phyloP scores from a whole-genome alignment of 352 stramenopile species.

The Aphanomyces cochlioides region DNA sequence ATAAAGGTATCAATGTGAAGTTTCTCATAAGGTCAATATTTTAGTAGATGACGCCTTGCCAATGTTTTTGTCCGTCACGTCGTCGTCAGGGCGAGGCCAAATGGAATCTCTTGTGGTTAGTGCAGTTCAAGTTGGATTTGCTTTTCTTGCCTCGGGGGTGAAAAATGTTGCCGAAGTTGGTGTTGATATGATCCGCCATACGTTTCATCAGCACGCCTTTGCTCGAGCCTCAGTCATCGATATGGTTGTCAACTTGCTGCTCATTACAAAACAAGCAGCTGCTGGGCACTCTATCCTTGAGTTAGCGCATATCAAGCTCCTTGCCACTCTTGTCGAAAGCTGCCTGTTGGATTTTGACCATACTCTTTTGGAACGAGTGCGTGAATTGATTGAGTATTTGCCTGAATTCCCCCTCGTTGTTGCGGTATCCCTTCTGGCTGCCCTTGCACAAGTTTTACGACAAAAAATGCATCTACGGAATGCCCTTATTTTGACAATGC shows the following conservation, averaged over 20 bases:
- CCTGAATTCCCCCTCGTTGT: conserved; percentile 38
- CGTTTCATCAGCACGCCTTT: conserved; percentile 44
- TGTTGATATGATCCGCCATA: conserved; percentile 44
- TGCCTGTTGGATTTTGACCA: conserved; percentile 43
- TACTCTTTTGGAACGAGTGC: conserved; percentile 37
- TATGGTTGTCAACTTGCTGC: conserved; percentile 44
- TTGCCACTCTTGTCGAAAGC: conserved; percentile 42
- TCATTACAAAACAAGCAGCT: conserved; percentile 36
- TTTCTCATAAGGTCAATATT: conserved; percentile 11
- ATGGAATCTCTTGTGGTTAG: conserved; percentile 17
- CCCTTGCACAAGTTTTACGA: conserved; percentile 42
- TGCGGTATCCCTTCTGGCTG: conserved; percentile 37
- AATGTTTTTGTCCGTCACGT: neutral
- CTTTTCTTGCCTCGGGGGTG: conserved; percentile 22
- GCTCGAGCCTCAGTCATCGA: conserved; percentile 41
- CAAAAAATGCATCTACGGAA: conserved; percentile 43
- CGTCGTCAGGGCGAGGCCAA: conserved; percentile 12
- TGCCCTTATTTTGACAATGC: conserved; percentile 50
- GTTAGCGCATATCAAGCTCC: conserved; percentile 36
- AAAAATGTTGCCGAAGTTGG: conserved; percentile 37
- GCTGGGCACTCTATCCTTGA: neutral
- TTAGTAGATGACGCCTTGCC: conserved; percentile 34
- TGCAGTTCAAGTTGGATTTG: conserved; percentile 1
- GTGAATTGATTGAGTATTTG: conserved; percentile 55
- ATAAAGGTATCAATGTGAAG: neutral